Evolutionary conservation across 2,329 filamentous ascomycete species (phyloP), one percentile per base, ranked within the genome.

Genomic region (Fusarium odoratissimum): DNA sequence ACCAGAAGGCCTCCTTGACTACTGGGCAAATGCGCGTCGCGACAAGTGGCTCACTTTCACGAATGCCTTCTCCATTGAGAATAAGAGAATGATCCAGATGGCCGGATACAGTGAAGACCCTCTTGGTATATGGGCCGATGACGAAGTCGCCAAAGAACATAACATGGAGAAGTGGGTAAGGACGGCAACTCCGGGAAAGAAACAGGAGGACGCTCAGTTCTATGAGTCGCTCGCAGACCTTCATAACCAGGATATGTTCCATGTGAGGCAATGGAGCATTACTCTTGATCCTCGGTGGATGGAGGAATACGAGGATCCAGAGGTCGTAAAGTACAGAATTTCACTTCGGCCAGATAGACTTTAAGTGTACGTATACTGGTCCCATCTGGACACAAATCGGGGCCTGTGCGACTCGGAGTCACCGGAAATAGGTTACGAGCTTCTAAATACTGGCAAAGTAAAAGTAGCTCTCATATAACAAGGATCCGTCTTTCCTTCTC

Each of bases 21-120:
- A 52, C 33, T 52, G 49, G 49, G 33, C 49, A 1, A 28, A 38
- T 2, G 49, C 23, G 5, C 49, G 33, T 17, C 49, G 49, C 33
- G 49, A 52, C 1, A 52, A 52, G 33, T 52, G 49, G 49, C 33
- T 52, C 23, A 52, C 49, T 2, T 52, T 52, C 23, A 52, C 49
- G 0, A 52, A 52, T 28, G 31, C 13, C 0, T 52, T 38, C 23
- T 52, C 49, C 6, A 52, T 38, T 9, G 49, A 52, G 12, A 52
- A 52, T 0, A 52, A 52, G 3, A n/a, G 49, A n/a, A 52, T 38
- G 49, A 52, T 52, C 13, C 49, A 52, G 5, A 52, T 52, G 49
- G 49, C 19, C 0, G 49, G 49, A 38, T 52, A 52, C 10, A 28
- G 49, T 0, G 23, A 38, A 13, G 49, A 52, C 10, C 33, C 49